Percentiles rank a stretch among this genome's conserved stretches.
phyloP scores from a whole-genome alignment of 73 alveolate genomes.

The Effrenium voratum region DNA sequence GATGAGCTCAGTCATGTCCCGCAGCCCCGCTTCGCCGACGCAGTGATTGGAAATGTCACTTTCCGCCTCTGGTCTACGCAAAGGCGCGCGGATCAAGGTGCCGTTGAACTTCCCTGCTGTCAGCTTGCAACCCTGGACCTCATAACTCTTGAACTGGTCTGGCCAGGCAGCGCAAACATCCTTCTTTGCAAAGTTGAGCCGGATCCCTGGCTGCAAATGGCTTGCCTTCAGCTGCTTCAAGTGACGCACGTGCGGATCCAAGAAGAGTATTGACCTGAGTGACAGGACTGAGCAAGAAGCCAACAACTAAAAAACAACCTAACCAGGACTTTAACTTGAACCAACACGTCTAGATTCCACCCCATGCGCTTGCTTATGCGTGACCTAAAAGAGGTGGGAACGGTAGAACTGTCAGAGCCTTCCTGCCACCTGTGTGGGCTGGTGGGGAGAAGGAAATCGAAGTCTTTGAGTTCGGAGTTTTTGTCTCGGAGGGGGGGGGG shows the following conservation, averaged over 20 bases:
- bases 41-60: neutral
- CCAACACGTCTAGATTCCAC: too few relatives aligned
- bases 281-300: neutral
- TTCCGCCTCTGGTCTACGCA: neutral
- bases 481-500: too few relatives aligned
- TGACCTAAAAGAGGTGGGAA: too few relatives aligned
- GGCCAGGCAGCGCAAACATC: neutral
- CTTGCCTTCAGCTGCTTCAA: constrained; percentile 15
- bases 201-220: neutral
- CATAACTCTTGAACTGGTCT: neutral
- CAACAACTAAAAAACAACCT: neutral
- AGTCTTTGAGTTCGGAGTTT: too few relatives aligned
- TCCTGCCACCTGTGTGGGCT: too few relatives aligned
- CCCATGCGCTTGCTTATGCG: too few relatives aligned
- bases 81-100: neutral
- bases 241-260: constrained; percentile 46
- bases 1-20: neutral
- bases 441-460: too few relatives aligned
- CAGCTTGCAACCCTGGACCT: neutral
- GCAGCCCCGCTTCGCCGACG: neutral
- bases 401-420: too few relatives aligned
- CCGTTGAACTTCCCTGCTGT: neutral
- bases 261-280: constrained; percentile 12
- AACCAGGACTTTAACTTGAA: too few relatives aligned
- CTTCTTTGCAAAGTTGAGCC: constrained; percentile 21